phyloP scores from a whole-genome alignment of 2,329 filamentous ascomycete species.

The Cytospora leucostoma region DNA sequence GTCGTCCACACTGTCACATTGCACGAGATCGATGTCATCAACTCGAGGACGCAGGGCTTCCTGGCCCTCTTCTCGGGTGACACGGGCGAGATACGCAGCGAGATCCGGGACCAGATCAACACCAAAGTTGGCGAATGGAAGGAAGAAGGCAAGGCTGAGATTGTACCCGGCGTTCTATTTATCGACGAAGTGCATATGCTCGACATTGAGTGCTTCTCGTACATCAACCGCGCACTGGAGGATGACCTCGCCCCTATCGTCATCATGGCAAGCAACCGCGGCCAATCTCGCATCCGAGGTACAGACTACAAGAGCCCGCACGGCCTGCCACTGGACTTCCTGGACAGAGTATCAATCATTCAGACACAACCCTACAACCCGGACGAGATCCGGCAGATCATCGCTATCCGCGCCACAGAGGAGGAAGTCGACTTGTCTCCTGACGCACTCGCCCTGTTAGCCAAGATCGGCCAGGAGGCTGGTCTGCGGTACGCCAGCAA shows the following conservation, averaged over 20 bases:
- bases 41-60: conserved; percentile 97
- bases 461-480: conserved; percentile 92
- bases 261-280: conserved; percentile 98
- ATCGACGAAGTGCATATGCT: conserved; percentile 99
- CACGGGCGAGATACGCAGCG: conserved; percentile 94
- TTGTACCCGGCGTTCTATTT: conserved; percentile 94
- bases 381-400: conserved; percentile 89
- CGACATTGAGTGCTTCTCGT: conserved; percentile 97
- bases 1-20: conserved; percentile 95
- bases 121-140: conserved; percentile 99
- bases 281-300: conserved; percentile 86
- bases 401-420: conserved; percentile 89
- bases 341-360: conserved; percentile 95
- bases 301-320: conserved; percentile 93
- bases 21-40: conserved; percentile 99
- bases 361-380: conserved; percentile 82
- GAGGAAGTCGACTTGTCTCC: conserved; percentile 91
- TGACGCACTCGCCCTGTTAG: conserved; percentile 87
- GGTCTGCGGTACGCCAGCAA: conserved; percentile 96
- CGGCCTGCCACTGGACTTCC: conserved; percentile 90
- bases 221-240: conserved; percentile 95
- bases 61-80: conserved; percentile 96
- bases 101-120: conserved; percentile 98
- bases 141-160: conserved; percentile 98
- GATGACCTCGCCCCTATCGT: conserved; percentile 94